Percentiles rank a stretch among this genome's conserved stretches.
Conservation (phyloP, 2,329 filamentous ascomycete species). For the Hymenoscyphus salicellus region DNA sequence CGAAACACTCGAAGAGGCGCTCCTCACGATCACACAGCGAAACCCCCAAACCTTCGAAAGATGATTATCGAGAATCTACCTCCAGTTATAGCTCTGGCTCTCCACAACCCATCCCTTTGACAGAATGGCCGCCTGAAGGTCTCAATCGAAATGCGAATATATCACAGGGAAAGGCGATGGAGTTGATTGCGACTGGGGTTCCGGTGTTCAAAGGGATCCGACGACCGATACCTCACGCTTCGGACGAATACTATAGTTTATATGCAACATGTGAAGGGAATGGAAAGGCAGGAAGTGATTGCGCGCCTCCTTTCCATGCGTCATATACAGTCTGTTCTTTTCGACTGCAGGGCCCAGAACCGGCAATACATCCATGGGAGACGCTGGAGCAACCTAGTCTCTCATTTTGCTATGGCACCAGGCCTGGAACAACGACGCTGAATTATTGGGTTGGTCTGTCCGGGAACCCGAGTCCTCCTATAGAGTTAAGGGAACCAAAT, state of each 20-base stretch:
- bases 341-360: conserved; percentile 23
- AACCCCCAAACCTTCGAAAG: conserved; percentile 5
- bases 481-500: conserved; percentile 57
- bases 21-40: conserved; percentile 9
- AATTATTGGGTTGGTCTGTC: conserved; percentile 65
- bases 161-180: conserved; percentile 52
- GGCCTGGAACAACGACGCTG: conserved; percentile 68
- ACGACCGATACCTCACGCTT: conserved; percentile 50
- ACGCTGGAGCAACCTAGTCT: conserved; percentile 73
- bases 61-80: conserved; percentile 2
- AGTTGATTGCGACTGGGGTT: conserved; percentile 57
- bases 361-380: conserved; percentile 54
- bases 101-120: conserved; percentile 34
- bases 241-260: conserved; percentile 54
- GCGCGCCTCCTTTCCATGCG: conserved; percentile 17
- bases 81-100: conserved; percentile 5
- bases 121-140: conserved; percentile 56
- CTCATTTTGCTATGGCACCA: conserved; percentile 62
- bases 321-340: conserved; percentile 26
- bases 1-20: conserved; percentile 1
- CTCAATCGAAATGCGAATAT: conserved; percentile 50
- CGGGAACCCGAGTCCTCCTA: conserved; percentile 53
- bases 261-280: conserved; percentile 53
- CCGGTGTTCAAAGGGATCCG: conserved; percentile 56
- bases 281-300: conserved; percentile 28